Evolutionary conservation across 2,329 filamentous ascomycete species (phyloP).

Genomic region (Aspergillus costaricaensis): DNA sequence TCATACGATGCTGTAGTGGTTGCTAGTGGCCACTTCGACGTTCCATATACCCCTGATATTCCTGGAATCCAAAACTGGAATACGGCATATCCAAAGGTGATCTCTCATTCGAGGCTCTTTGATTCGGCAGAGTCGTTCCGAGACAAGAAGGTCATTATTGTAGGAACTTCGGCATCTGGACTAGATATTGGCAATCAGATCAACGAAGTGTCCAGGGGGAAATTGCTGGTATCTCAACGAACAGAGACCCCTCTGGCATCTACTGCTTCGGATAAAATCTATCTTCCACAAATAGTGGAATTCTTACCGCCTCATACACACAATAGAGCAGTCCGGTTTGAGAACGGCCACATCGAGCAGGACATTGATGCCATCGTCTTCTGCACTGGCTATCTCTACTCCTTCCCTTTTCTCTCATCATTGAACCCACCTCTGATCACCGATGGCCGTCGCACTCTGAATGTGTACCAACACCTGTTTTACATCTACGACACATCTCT

Average conservation of each 20-base stretch:
- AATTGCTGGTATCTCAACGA: constrained; percentile 66
- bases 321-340: constrained; percentile 65
- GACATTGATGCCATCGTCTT: constrained; percentile 78
- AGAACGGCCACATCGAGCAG: constrained; percentile 64
- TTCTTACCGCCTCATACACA: constrained; percentile 56
- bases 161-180: constrained; percentile 83
- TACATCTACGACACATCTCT: constrained; percentile 74
- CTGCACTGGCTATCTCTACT: constrained; percentile 87
- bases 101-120: constrained; percentile 80
- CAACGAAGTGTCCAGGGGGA: constrained; percentile 57
- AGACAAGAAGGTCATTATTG: constrained; percentile 74
- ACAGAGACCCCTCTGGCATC: constrained; percentile 49
- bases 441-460: constrained; percentile 68
- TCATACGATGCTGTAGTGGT: constrained; percentile 74
- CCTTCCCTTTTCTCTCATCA: constrained; percentile 68
- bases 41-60: constrained; percentile 67
- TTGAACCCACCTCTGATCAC: constrained; percentile 61
- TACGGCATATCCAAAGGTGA: constrained; percentile 57
- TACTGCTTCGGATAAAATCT: constrained; percentile 55
- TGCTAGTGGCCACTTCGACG: constrained; percentile 73
- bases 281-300: constrained; percentile 55
- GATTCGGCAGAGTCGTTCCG: constrained; percentile 64
- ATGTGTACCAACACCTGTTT: constrained; percentile 79
- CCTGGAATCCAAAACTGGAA: constrained; percentile 63
- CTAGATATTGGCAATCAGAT: constrained; percentile 82